Base-by-base conservation (phyloP, 129 eudicot species). In the Scalesia atractyloides region DNA sequence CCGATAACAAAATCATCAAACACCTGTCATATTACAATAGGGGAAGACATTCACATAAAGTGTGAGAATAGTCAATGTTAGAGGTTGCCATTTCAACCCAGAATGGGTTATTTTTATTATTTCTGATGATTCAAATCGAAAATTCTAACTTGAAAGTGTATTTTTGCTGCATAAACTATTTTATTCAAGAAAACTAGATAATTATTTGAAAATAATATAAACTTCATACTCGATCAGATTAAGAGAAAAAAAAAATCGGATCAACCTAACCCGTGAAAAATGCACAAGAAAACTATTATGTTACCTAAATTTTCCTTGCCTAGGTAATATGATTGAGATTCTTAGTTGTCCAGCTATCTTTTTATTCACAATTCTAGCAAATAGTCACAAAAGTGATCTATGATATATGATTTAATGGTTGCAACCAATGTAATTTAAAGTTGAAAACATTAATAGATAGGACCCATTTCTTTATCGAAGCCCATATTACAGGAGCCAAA, bases 1-100 rank as follows among this genome's bases (percentile, higher is more conserved):
- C 95, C 95, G 24, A 77, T 72, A 49, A 81, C 30, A 76, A 85
- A 85, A 65, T 81, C 75, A 30, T 66, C 67, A 66, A 65, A 85
- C n/a, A 83, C 86, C 95, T 88, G 86, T 26, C 13, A 77, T 50
- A 22, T 15, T 49, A 74, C 22, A 50, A 49, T 10, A 14, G 2
- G 16, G 15, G 61, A n/a, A n/a, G n/a, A n/a, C n/a, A n/a, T n/a
- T n/a, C n/a, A n/a, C n/a, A n/a, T n/a, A 46, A 11, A 50, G 52
- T 14, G 52, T 14, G 52, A 13, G 52, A 5, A 24, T 53, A 10
- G 24, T 7, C 8, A 56, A 19, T 12, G 62, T 26, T 43, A 66
- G 16, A 66, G 36, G 52, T 41, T 36, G 16, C 16, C 13, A 17
- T 65, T 65, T 36, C 70, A 41, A 41, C 70, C 16, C 2, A 11